Percentiles rank a stretch among this genome's conserved stretches.
phyloP scores from a whole-genome alignment of 495 filamentous ascomycete genomes.

The Daldinia caldariorum region DNA sequence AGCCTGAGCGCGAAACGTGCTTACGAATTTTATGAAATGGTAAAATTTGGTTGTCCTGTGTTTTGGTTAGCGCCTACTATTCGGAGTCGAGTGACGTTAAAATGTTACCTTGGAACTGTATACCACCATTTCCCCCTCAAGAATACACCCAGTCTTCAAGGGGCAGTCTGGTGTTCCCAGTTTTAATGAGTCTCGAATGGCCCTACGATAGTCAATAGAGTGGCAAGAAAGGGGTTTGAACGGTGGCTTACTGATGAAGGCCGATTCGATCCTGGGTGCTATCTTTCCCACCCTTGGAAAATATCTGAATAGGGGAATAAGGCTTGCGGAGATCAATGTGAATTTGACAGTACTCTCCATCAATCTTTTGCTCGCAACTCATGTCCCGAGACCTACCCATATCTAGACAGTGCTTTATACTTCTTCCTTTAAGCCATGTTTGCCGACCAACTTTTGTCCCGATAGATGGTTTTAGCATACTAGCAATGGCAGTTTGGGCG shows the following conservation, averaged over 20 bases:
- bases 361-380: constrained; percentile 83
- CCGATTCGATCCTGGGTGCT: constrained; percentile 74
- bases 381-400: constrained; percentile 68
- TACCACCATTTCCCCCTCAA: constrained; percentile 85
- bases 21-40: constrained; percentile 84
- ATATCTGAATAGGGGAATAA: constrained; percentile 72
- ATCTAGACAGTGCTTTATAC: constrained; percentile 77
- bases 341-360: constrained; percentile 89
- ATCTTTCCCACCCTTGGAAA: constrained; percentile 91
- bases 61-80: constrained; percentile 13
- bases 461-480: constrained; percentile 64
- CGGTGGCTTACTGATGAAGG: constrained; percentile 63
- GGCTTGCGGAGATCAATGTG: constrained; percentile 75
- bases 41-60: constrained; percentile 62
- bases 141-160: constrained; percentile 71
- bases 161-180: constrained; percentile 66
- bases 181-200: constrained; percentile 65
- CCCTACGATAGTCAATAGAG: constrained; percentile 43
- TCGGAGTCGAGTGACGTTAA: not conserved
- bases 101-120: constrained; percentile 68
- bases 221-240: constrained; percentile 38
- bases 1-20: constrained; percentile 78
- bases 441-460: constrained; percentile 82
- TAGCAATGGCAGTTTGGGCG: constrained; percentile 41
- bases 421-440: constrained; percentile 75